Conservation (phyloP, 108 stramenopile genomes). For the Pelagomonas calceolata region DNA sequence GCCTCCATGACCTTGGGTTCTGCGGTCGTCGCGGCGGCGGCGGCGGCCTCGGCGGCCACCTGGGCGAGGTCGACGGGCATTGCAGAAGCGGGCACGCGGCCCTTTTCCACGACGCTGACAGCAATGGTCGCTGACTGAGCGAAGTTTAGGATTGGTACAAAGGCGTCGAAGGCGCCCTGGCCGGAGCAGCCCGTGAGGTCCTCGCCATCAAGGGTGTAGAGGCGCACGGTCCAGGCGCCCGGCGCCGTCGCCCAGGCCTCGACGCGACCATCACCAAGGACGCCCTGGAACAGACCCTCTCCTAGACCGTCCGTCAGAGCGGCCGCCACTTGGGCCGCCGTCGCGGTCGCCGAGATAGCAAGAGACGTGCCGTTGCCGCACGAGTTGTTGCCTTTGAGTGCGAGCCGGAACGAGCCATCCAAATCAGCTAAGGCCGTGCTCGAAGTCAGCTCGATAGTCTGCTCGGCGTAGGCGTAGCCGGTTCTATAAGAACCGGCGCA, state of each 20-base stretch:
- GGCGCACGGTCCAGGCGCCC: neutral
- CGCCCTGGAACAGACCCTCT: neutral
- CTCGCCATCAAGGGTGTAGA: neutral
- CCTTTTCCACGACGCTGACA: neutral
- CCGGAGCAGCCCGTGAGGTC: neutral
- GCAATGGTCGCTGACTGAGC: neutral
- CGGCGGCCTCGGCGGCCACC: neutral
- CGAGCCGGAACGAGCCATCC: too few relatives aligned
- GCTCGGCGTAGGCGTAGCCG: slow-evolving; percentile 11
- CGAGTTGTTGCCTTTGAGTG: neutral
- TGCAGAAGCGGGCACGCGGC: neutral
- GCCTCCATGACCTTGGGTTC: neutral
- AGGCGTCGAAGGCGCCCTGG: neutral
- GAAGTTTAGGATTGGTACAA: neutral
- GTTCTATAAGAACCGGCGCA: neutral
- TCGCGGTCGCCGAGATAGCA: neutral
- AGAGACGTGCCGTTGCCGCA: neutral
- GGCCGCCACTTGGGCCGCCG: neutral
- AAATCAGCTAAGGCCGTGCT: neutral
- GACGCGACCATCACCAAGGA: neutral
- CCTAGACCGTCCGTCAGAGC: neutral
- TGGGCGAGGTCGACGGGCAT: slow-evolving; percentile 4
- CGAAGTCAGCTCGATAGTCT: slow-evolving; percentile 1
- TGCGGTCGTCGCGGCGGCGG: neutral
- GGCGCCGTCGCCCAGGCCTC: neutral